These are phyloP conservation scores for Zelopaecilomyces penicillatus DNA, from an alignment of 2,329 filamentous ascomycete species.

Conservation along the genomic window DNA sequence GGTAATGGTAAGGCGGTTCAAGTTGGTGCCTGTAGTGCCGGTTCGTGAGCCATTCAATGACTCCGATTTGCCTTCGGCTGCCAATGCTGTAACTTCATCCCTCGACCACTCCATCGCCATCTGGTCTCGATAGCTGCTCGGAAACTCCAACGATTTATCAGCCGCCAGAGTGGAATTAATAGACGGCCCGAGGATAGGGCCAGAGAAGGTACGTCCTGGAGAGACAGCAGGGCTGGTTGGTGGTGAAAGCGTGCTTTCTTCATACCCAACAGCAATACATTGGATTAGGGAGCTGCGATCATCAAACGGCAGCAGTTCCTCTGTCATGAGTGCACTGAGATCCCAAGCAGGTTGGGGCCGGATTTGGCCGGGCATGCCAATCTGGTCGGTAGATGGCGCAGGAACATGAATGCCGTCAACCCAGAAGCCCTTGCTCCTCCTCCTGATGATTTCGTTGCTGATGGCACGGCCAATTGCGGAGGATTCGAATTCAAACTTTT, in stretches of 20 bases:
- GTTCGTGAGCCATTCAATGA: constrained; percentile 70
- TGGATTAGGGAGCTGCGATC: constrained; percentile 64
- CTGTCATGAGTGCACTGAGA: constrained; percentile 47
- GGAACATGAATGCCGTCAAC: constrained; percentile 66
- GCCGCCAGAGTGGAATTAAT: constrained; percentile 30
- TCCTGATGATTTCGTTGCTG: constrained; percentile 64
- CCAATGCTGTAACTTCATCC: constrained; percentile 60
- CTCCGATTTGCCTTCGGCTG: constrained; percentile 60
- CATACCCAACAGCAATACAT: constrained; percentile 64
- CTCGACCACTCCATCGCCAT: constrained; percentile 75
- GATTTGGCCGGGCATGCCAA: constrained; percentile 44
- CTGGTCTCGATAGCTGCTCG: constrained; percentile 59
- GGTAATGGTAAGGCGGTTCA: constrained; percentile 52
- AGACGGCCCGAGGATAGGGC: constrained; percentile 50
- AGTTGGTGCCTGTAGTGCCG: constrained; percentile 46
- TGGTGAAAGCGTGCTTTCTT: constrained; percentile 52
- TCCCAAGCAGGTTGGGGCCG: constrained; percentile 38
- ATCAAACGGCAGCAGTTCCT: constrained; percentile 66
- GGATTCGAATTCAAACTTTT: constrained; percentile 68
- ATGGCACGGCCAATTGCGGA: constrained; percentile 63
- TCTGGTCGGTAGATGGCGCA: constrained; percentile 52
- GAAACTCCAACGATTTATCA: constrained; percentile 48
- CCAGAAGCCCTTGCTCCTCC: constrained; percentile 72
- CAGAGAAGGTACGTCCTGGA: constrained; percentile 54
- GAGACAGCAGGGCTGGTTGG: constrained; percentile 62